Conservation (phyloP, 2,329 filamentous ascomycete genomes). For the Arthroderma sp. region DNA sequence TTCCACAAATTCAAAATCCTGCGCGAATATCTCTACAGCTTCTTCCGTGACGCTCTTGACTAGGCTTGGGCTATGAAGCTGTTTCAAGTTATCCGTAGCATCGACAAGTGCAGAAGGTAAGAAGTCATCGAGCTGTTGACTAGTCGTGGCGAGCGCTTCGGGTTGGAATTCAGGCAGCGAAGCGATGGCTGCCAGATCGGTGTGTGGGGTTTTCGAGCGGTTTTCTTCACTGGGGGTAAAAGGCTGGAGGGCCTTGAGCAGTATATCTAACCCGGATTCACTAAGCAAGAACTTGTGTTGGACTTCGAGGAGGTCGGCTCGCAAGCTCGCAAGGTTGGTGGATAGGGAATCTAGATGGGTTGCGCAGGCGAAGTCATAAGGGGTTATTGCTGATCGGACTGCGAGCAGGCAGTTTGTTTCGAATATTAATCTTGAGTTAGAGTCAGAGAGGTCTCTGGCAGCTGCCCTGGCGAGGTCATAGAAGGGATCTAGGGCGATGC, state of each 20-base stretch:
- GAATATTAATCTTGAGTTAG: slow-evolving; percentile 36
- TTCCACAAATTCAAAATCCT: slow-evolving; percentile 65
- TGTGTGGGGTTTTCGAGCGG: slow-evolving; percentile 17
- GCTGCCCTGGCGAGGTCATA: slow-evolving; percentile 50
- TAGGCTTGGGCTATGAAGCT: slow-evolving; percentile 57
- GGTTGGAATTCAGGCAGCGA: slow-evolving; percentile 46
- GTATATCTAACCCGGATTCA: slow-evolving; percentile 56
- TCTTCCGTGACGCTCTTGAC: slow-evolving; percentile 67
- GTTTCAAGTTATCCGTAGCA: slow-evolving; percentile 66
- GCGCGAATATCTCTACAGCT: slow-evolving; percentile 71
- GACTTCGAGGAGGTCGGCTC: slow-evolving; percentile 46
- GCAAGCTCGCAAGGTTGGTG: slow-evolving; percentile 35
- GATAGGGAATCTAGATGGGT: slow-evolving; percentile 45
- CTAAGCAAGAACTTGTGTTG: slow-evolving; percentile 62
- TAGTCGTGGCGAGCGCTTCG: slow-evolving; percentile 49
- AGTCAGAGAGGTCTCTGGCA: slow-evolving; percentile 25
- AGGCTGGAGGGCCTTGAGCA: slow-evolving; percentile 46
- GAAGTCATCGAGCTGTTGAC: slow-evolving; percentile 75
- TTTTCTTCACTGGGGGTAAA: slow-evolving; percentile 16
- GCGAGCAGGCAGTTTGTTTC: slow-evolving; percentile 35
- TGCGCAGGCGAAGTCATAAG: slow-evolving; percentile 48
- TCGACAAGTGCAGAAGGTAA: slow-evolving; percentile 88
- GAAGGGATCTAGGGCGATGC: slow-evolving; percentile 76
- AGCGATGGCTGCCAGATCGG: slow-evolving; percentile 43
- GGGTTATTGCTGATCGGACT: slow-evolving; percentile 24